Conservation (phyloP, 768 basidiomycete genomes). For the Hypholoma fasciculare region DNA sequence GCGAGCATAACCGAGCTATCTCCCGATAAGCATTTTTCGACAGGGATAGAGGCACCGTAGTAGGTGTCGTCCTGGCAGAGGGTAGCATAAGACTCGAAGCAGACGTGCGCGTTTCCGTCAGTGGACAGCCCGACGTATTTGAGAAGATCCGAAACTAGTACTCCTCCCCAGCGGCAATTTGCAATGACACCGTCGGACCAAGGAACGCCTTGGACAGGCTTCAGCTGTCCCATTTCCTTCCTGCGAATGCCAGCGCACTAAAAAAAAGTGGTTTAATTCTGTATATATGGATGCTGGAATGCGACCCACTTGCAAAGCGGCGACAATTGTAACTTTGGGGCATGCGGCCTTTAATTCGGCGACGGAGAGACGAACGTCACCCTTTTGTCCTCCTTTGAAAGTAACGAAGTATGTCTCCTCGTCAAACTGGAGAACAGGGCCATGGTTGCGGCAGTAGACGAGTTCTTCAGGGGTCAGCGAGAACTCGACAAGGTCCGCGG, state of each 20-base stretch:
- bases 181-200: conserved; percentile 73
- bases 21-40: conserved; percentile 47
- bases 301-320: conserved; percentile 51
- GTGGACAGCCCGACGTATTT: conserved; percentile 37
- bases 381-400: conserved; percentile 34
- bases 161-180: conserved; percentile 69
- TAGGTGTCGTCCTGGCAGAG: conserved; percentile 60
- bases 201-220: conserved; percentile 56
- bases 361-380: conserved; percentile 34
- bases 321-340: conserved; percentile 42
- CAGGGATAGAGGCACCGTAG: conserved; percentile 65
- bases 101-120: conserved; percentile 45
- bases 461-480: conserved; percentile 60
- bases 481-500: conserved; percentile 56
- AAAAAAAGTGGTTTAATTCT: not conserved
- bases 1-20: conserved; percentile 59
- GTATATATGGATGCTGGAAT: not conserved
- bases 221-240: conserved; percentile 61
- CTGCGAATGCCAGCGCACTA: conserved; percentile 71
- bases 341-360: conserved; percentile 40
- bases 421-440: conserved; percentile 53
- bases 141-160: conserved; percentile 57
- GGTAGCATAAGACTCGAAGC: conserved; percentile 61
- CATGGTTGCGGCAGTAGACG: conserved; percentile 75
- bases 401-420: conserved; percentile 42